Evolutionary conservation across 2,329 filamentous ascomycete species (phyloP).

Genomic region (Scedosporium apiospermum): DNA sequence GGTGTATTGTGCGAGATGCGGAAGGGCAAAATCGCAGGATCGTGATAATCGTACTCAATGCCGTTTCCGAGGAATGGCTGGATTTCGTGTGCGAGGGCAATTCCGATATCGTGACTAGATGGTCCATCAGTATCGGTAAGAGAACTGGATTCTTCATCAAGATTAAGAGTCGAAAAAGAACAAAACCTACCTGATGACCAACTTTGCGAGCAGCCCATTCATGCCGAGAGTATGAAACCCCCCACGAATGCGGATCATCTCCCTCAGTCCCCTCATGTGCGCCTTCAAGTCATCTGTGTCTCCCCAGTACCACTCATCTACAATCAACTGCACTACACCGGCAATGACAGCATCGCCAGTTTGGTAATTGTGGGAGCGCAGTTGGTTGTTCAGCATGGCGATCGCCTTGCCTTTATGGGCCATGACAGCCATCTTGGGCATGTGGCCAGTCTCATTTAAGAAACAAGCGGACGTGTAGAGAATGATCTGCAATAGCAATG

Average conservation of each 20-base stretch:
- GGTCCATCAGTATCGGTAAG: background rate
- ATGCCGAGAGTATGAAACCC: constrained; percentile 35
- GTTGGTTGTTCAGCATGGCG: constrained; percentile 35
- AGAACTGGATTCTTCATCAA: constrained; percentile 9
- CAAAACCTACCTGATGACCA: constrained; percentile 36
- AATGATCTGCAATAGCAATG: constrained; percentile 36
- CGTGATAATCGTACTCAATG: constrained; percentile 29
- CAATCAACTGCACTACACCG: constrained; percentile 36
- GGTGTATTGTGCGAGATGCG: constrained; percentile 38
- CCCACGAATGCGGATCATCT: constrained; percentile 37
- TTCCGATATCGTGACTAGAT: constrained; percentile 33
- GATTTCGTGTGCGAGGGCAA: constrained; percentile 37
- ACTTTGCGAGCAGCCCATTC: constrained; percentile 36
- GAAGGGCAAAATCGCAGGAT: constrained; percentile 27
- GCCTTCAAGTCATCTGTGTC: constrained; percentile 31
- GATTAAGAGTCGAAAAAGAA: background rate
- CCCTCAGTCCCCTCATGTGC: constrained; percentile 35
- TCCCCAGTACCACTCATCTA: constrained; percentile 47
- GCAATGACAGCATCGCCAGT: constrained; percentile 36
- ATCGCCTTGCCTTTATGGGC: constrained; percentile 33
- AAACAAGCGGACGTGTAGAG: constrained; percentile 43
- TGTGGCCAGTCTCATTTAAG: constrained; percentile 36
- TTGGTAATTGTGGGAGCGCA: constrained; percentile 24
- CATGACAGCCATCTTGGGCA: constrained; percentile 32
- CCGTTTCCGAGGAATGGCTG: constrained; percentile 27